A percentile compares a stretch with the other conserved stretches of the same genome.
phyloP scores from a whole-genome alignment of 495 filamentous ascomycete genomes.

The Oidiodendron maius region DNA sequence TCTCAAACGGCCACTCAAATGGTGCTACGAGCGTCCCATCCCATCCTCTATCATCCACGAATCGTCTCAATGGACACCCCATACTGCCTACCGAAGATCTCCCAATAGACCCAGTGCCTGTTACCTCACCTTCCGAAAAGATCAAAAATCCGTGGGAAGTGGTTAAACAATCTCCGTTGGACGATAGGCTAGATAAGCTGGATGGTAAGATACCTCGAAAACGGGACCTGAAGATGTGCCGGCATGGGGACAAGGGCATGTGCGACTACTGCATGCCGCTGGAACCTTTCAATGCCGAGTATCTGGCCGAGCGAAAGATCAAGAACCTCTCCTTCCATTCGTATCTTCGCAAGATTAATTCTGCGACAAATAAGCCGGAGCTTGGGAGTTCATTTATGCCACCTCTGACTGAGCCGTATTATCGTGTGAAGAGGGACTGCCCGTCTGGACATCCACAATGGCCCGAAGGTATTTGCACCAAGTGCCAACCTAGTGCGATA shows the following conservation, averaged over 20 bases:
- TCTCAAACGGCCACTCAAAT: conserved; percentile 43
- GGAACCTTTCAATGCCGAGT: conserved; percentile 84
- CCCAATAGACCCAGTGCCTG: conserved; percentile 52
- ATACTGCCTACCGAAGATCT: conserved; percentile 63
- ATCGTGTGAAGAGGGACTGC: conserved; percentile 80
- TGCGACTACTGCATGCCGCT: conserved; percentile 99
- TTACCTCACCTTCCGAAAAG: conserved; percentile 50
- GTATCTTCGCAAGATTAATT: conserved; percentile 89
- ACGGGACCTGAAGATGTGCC: conserved; percentile 82
- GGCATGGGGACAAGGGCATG: conserved; percentile 94
- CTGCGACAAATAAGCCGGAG: conserved; percentile 92
- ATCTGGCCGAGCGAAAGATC: conserved; percentile 92
- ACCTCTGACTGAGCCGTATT: conserved; percentile 89
- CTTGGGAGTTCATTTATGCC: conserved; percentile 90
- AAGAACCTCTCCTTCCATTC: conserved; percentile 97
- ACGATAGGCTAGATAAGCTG: conserved; percentile 77
- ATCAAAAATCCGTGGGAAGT: conserved; percentile 92
- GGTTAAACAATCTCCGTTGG: conserved; percentile 78
- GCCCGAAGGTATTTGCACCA: conserved; percentile 98
- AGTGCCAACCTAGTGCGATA: conserved; percentile 97
- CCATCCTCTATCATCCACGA: conserved; percentile 36
- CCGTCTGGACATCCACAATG: conserved; percentile 89
- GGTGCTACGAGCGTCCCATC: conserved; percentile 17
- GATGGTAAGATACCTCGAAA: conserved; percentile 87
- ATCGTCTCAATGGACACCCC: conserved; percentile 72